phyloP scores from a whole-genome alignment of 2,329 filamentous ascomycete genomes.

The Moelleriella libera region DNA sequence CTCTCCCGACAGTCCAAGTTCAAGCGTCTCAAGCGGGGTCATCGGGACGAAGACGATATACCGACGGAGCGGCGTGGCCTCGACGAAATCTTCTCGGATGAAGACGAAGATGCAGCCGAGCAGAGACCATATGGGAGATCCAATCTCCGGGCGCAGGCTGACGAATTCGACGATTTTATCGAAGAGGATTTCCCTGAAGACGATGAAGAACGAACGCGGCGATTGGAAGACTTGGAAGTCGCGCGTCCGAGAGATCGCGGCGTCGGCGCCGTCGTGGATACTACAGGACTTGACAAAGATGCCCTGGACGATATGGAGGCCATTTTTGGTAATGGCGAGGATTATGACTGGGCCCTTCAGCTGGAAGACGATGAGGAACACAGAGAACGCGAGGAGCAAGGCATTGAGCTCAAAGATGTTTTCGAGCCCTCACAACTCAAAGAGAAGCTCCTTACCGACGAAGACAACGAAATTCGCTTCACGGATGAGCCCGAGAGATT shows the following conservation, averaged over 20 bases:
- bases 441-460: conserved; percentile 89
- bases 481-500: conserved; percentile 88
- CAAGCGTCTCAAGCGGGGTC: conserved; percentile 90
- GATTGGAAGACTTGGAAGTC: conserved; percentile 78
- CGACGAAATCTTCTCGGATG: conserved; percentile 89
- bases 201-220: conserved; percentile 60
- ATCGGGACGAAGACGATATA: conserved; percentile 58
- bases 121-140: conserved; percentile 36
- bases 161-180: conserved; percentile 92
- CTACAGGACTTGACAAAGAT: conserved; percentile 77
- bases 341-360: conserved; percentile 89
- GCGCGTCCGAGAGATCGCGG: conserved; percentile 64
- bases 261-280: conserved; percentile 58
- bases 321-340: conserved; percentile 89
- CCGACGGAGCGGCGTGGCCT: conserved; percentile 55
- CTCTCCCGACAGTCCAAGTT: conserved; percentile 58
- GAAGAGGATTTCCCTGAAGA: conserved; percentile 90
- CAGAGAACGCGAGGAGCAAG: conserved; percentile 63
- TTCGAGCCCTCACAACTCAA: conserved; percentile 93
- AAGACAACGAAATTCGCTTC: conserved; percentile 80
- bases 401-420: conserved; percentile 88
- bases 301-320: conserved; percentile 91
- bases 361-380: conserved; percentile 78
- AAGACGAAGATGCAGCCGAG: conserved; percentile 62
- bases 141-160: conserved; percentile 45